These are phyloP conservation scores for Dichotomocladium elegans DNA, from an alignment of 371 early-diverging fungal genomes.

Conservation along the genomic window DNA sequence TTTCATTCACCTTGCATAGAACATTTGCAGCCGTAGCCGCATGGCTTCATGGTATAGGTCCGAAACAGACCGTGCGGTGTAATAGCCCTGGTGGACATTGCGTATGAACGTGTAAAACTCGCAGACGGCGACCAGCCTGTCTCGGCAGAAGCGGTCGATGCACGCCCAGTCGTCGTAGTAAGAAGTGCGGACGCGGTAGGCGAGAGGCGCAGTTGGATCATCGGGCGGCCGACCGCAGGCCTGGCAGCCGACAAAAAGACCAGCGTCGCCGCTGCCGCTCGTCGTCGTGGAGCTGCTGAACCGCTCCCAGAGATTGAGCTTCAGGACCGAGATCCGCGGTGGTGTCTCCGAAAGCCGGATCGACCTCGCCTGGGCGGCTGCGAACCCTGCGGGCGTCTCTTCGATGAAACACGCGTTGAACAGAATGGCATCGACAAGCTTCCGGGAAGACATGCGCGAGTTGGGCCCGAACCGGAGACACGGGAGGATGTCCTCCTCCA, in stretches of 20 bases:
- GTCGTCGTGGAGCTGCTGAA: no score
- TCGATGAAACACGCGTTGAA: conserved; percentile 75
- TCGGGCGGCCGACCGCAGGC: conserved; percentile 83
- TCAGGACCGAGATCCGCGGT: conserved; percentile 51
- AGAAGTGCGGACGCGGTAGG: conserved; percentile 79
- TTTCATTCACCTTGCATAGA: conserved; percentile 61
- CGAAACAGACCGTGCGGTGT: conserved; percentile 63
- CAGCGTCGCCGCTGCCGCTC: conserved; percentile 40
- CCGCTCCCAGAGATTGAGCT: conserved; percentile 65
- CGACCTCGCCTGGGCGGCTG: conserved; percentile 59
- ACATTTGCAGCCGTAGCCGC: conserved; percentile 86
- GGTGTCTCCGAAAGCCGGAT: conserved; percentile 34
- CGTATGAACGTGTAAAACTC: conserved; percentile 92
- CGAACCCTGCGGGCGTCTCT: conserved; percentile 65
- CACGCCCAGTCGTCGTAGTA: conserved; percentile 79
- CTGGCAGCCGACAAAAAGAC: conserved; percentile 64
- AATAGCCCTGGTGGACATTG: conserved; percentile 82
- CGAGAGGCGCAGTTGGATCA: conserved; percentile 41
- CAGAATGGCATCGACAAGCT: conserved; percentile 82
- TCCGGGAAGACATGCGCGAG: conserved; percentile 80
- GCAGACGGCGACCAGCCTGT: conserved; percentile 83
- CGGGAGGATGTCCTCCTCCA: conserved; percentile 86
- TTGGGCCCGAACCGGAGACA: conserved; percentile 89
- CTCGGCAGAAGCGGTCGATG: conserved; percentile 84
- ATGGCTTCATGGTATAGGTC: conserved; percentile 82